Evolutionary conservation across 768 basidiomycete genomes (phyloP), one percentile per base, ranked within the genome.

Genomic region (Rossbeevera mucosa): DNA sequence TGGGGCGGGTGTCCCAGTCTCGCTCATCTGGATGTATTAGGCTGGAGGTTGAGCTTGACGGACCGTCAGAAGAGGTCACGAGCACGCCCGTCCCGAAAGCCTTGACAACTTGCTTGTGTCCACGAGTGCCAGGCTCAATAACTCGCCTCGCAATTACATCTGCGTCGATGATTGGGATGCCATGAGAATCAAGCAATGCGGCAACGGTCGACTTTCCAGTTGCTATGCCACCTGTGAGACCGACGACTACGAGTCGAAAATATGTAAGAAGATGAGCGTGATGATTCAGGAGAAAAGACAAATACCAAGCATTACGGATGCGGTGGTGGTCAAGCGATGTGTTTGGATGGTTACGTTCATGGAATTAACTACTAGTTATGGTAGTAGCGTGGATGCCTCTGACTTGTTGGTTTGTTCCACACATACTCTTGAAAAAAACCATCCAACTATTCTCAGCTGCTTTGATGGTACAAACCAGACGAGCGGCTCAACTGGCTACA

Each of bases 141-240:
- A 89, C 93, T 59, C 84, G 72, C 33, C 94, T 86, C 3, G 94
- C 91, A 46, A 98, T 77, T 14, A 90, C 56, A 75, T 98, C 95
- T 2, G 95, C 94, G 65, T 99, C 96, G 60, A 98, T 80, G 59
- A 98, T 74, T n/a, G 92, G 90, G 26, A 98, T 72, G 26, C 68
- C 61, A 59, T 83, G 83, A 0, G 76, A 72, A 47, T 78, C 77
- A 30, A 98, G 75, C 38, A 94, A 75, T 7, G 72, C 70, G 0
- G 94, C 91, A 11, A 94, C 96, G 12, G 93, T 89, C 0, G 94
- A 96, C 73, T 99, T 99, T 48, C 95, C 94, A 7, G 93, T 94
- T 20, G 94, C 91, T 52, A 99, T 97, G 2, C 94, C 92, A 7
- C 96, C 96, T 25, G 95, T 97, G 20, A 99, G 80, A 36, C 96